Percentiles rank a stretch among this genome's conserved stretches.
Evolutionary conservation across 495 filamentous ascomycete species (phyloP).

Genomic region (Amniculicola lignicola): DNA sequence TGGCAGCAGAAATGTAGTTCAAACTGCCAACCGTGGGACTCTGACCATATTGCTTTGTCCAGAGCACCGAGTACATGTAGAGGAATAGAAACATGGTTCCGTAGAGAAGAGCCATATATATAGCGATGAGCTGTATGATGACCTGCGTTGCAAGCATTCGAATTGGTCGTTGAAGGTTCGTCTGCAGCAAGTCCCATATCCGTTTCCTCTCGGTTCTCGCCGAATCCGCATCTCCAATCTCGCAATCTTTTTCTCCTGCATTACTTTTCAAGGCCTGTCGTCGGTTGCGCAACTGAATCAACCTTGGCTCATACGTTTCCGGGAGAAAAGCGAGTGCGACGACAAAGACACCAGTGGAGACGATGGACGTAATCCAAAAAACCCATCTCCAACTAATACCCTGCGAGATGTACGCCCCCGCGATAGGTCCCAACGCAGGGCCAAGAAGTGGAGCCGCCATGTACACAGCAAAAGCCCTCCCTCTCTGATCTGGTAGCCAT

Average conservation of each 20-base stretch:
- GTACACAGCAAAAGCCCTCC: conserved; percentile 51
- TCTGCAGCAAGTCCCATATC: conserved; percentile 22
- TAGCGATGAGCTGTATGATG: conserved; percentile 35
- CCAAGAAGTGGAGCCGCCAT: conserved; percentile 51
- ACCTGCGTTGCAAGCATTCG: conserved; percentile 37
- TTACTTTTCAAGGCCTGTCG: conserved; percentile 30
- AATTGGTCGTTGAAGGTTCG: conserved; percentile 28
- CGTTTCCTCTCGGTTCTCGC: background rate
- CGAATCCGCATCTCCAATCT: background rate
- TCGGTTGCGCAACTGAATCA: background rate
- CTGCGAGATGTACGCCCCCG: conserved; percentile 52
- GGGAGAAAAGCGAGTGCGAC: background rate
- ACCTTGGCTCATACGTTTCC: conserved; percentile 30
- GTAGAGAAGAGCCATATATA: conserved; percentile 39
- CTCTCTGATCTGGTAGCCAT: conserved; percentile 45
- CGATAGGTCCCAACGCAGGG: conserved; percentile 55
- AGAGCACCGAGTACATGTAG: conserved; percentile 39
- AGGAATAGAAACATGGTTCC: conserved; percentile 38
- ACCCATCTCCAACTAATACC: conserved; percentile 63
- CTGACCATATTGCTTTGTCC: conserved; percentile 45
- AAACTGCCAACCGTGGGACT: conserved; percentile 35
- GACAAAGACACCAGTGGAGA: background rate
- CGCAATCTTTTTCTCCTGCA: too few relatives aligned
- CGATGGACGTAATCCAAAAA: conserved; percentile 55
- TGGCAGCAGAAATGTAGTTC: conserved; percentile 44